Percentiles rank a stretch among this genome's conserved stretches.
Conservation (phyloP, 208 protist genomes). For the Leishmania guyanensis region DNA sequence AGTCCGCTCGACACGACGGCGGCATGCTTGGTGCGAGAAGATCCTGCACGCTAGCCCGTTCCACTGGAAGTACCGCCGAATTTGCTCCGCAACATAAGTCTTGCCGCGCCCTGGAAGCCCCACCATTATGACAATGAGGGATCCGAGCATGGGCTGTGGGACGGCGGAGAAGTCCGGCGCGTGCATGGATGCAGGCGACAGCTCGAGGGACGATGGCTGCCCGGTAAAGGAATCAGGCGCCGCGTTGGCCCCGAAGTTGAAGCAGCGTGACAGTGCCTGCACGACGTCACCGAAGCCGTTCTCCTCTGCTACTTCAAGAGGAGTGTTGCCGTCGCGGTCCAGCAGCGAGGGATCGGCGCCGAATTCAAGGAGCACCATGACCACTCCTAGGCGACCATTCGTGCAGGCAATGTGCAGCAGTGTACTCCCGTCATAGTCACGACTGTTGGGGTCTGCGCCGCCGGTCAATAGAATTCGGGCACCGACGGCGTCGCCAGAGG, state of each 20-base stretch:
- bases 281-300: conserved; percentile 56
- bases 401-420: conserved; percentile 81
- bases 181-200: conserved; percentile 40
- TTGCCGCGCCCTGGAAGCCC: conserved; percentile 90
- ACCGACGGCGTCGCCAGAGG: conserved; percentile 62
- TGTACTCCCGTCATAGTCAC: conserved; percentile 82
- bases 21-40: conserved; percentile 73
- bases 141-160: conserved; percentile 84
- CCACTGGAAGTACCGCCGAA: conserved; percentile 92
- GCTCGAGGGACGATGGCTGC: conserved; percentile 23
- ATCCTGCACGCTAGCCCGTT: conserved; percentile 80
- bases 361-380: conserved; percentile 67
- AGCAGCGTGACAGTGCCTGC: conserved; percentile 43
- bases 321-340: conserved; percentile 70
- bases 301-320: conserved; percentile 65
- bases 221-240: conserved; percentile 30
- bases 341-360: conserved; percentile 53
- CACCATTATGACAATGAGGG: conserved; percentile 91
- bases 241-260: conserved; percentile 18
- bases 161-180: conserved; percentile 74
- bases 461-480: conserved; percentile 71
- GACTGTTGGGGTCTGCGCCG: conserved; percentile 75
- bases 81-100: conserved; percentile 90
- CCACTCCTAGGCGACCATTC: conserved; percentile 56
- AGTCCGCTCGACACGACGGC: conserved; percentile 31